Evolutionary conservation across 2,329 filamentous ascomycete genomes (phyloP).

Genomic region (Penicillium sp.): DNA sequence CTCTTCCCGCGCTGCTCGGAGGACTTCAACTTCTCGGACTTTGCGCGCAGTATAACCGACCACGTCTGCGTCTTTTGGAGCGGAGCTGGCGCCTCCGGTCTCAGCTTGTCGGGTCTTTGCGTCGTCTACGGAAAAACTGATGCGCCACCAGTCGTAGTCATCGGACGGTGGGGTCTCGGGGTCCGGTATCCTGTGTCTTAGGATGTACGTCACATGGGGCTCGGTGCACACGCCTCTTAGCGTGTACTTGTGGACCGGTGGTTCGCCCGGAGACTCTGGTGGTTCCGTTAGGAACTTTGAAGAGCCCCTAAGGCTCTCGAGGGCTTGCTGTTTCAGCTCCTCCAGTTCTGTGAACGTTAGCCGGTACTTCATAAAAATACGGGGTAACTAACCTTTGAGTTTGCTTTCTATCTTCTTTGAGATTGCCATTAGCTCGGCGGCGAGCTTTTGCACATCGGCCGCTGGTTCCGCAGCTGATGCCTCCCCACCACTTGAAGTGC

Average conservation of each 20-base stretch:
- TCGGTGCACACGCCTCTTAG: conserved; percentile 64
- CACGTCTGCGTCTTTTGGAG: conserved; percentile 38
- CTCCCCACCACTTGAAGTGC: conserved; percentile 20
- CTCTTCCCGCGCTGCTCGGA: conserved; percentile 59
- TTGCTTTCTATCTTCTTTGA: conserved; percentile 48
- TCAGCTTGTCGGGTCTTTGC: conserved; percentile 42
- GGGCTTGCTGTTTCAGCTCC: conserved; percentile 45
- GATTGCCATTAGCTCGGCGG: conserved; percentile 40
- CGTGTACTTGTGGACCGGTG: conserved; percentile 56
- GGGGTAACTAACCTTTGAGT: conserved; percentile 38
- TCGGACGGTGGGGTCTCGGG: conserved; percentile 27
- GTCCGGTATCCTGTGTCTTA: conserved; percentile 43
- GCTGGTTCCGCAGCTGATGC: conserved; percentile 26
- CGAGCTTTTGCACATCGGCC: conserved; percentile 35
- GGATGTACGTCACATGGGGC: conserved; percentile 62
- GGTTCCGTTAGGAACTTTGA: conserved; percentile 54
- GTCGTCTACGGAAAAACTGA: conserved; percentile 55
- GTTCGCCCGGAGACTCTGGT: conserved; percentile 44
- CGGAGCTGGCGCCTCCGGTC: conserved; percentile 23
- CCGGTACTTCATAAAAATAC: background rate
- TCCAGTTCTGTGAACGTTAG: conserved; percentile 46
- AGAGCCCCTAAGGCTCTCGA: conserved; percentile 48
- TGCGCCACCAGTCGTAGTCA: conserved; percentile 62
- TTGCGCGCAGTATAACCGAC: conserved; percentile 47
- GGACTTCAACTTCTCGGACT: conserved; percentile 59